phyloP scores from a whole-genome alignment of 116 monocot species.

The Iris pallida region DNA sequence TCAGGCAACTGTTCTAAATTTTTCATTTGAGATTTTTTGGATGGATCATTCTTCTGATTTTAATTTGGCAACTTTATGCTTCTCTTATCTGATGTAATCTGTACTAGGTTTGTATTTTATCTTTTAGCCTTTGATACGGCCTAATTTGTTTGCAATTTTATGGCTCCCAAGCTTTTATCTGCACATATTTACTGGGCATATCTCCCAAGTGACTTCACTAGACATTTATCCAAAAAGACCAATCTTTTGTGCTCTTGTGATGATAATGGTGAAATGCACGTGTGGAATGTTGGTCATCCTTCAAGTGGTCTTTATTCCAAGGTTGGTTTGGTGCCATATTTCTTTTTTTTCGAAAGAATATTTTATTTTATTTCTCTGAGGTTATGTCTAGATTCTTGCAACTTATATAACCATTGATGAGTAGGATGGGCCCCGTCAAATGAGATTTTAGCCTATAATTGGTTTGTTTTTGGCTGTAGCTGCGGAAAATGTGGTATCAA shows the following conservation, averaged over 20 bases:
- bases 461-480: slow-evolving; percentile 72
- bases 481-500: slow-evolving; percentile 53
- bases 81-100: too few species aligned
- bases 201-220: slow-evolving; percentile 43
- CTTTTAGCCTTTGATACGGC: too few species aligned
- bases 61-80: too few species aligned
- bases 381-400: not conserved
- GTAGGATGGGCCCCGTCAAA: slow-evolving; percentile 58
- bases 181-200: slow-evolving; percentile 44
- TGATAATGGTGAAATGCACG: slow-evolving; percentile 62
- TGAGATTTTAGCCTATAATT: slow-evolving; percentile 74
- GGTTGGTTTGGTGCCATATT: not conserved
- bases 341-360: not conserved
- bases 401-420: not conserved
- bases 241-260: slow-evolving; percentile 85
- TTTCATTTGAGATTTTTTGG: too few species aligned
- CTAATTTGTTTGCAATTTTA: too few species aligned
- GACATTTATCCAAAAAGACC: slow-evolving; percentile 69
- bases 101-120: too few species aligned
- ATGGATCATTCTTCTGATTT: too few species aligned
- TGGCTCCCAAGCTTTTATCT: slow-evolving; percentile 46
- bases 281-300: slow-evolving; percentile 56
- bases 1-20: too few species aligned
- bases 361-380: slow-evolving; percentile 1
- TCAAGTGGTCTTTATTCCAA: slow-evolving; percentile 4